phyloP scores from a whole-genome alignment of 306 rosid genomes.

The Fragaria iinumae region DNA sequence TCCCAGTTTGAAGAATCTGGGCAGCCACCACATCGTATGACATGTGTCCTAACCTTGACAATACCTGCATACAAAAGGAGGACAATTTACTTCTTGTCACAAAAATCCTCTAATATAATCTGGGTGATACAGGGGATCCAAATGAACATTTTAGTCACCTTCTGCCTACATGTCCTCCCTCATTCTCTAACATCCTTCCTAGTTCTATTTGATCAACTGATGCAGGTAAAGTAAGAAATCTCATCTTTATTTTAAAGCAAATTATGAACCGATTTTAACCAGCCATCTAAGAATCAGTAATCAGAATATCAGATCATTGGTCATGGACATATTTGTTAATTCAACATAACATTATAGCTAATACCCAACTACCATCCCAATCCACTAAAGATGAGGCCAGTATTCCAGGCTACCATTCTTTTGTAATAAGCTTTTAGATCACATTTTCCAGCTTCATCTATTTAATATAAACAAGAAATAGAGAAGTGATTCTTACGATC shows the following conservation, averaged over 20 bases:
- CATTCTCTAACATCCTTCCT: neutral
- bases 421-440: neutral
- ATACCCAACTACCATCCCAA: neutral
- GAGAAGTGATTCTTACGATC: conserved; percentile 60
- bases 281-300: neutral
- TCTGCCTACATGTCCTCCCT: neutral
- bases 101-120: conserved; percentile 1
- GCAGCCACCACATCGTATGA: conserved; percentile 92
- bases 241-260: neutral
- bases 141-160: neutral
- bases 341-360: neutral
- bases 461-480: conserved; percentile 12
- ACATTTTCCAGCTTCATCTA: conserved; percentile 6
- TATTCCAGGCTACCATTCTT: neutral
- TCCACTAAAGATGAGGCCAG: neutral
- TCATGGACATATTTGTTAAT: neutral
- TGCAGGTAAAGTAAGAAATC: neutral
- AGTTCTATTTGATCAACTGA: neutral
- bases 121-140: conserved; percentile 13
- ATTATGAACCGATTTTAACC: neutral
- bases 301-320: neutral
- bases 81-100: neutral
- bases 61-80: conserved; percentile 50
- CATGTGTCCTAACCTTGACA: conserved; percentile 92
- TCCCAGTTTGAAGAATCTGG: conserved; percentile 91